Evolutionary conservation across 192 early-diverging fungal genomes (phyloP).

Genomic region (Backusella mclennaniae): DNA sequence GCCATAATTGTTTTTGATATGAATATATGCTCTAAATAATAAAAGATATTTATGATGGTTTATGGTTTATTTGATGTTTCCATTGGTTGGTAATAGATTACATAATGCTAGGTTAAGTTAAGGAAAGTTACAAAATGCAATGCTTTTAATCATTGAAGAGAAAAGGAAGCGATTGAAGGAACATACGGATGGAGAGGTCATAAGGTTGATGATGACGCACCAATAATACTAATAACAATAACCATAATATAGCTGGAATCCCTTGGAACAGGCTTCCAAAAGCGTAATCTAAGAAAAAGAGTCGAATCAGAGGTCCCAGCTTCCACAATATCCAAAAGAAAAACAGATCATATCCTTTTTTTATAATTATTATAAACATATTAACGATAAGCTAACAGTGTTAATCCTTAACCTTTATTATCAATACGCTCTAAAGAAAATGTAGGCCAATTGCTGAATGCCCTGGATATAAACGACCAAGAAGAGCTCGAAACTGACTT

Average conservation of each 20-base stretch:
- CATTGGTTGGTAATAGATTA: no score
- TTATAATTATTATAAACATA: neutral
- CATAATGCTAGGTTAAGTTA: no score
- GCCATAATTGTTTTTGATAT: no score
- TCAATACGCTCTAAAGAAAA: neutral
- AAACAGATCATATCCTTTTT: constrained; percentile 19
- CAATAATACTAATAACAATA: neutral
- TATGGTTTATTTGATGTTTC: no score
- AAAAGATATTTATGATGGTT: no score
- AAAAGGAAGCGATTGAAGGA: constrained; percentile 18
- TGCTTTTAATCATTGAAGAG: constrained; percentile 16
- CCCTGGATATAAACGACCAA: neutral
- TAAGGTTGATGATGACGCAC: neutral
- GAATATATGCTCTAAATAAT: no score
- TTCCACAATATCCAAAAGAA: neutral
- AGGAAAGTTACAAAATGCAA: neutral
- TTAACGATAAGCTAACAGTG: neutral
- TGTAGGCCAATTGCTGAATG: neutral
- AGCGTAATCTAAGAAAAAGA: neutral
- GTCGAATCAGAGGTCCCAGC: neutral
- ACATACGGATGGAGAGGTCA: constrained; percentile 17
- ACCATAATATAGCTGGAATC: neutral
- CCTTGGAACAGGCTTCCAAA: neutral
- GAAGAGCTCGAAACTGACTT: constrained; percentile 1
- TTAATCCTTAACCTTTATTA: neutral